Evolutionary conservation across 371 early-diverging fungal species (phyloP).

Genomic region (Spiromyces aspiralis): DNA sequence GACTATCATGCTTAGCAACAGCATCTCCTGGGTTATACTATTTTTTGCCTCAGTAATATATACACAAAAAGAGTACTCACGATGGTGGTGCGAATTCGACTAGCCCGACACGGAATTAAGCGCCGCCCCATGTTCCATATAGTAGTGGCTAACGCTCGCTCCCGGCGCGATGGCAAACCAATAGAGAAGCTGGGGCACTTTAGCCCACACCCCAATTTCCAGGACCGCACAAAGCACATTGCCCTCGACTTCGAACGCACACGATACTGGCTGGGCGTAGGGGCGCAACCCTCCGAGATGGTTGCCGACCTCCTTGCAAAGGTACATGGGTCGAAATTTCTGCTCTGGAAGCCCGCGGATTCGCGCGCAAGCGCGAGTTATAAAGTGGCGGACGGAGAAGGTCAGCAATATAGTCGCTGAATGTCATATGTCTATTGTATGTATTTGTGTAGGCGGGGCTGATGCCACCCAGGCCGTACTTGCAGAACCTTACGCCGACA

Average conservation of each 20-base stretch:
- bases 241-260: constrained; percentile 73
- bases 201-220: constrained; percentile 62
- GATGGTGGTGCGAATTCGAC: constrained; percentile 48
- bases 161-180: constrained; percentile 72
- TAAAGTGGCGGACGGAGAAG: no score
- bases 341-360: no score
- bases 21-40: no score
- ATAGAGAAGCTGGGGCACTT: constrained; percentile 86
- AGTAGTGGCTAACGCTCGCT: constrained; percentile 69
- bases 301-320: constrained; percentile 79
- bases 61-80: not conserved
- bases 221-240: constrained; percentile 58
- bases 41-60: no score
- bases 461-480: not conserved
- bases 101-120: constrained; percentile 75
- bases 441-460: not conserved
- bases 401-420: no score
- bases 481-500: not conserved
- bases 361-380: no score
- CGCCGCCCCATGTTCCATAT: constrained; percentile 89
- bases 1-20: no score
- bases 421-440: no score
- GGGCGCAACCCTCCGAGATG: constrained; percentile 81
- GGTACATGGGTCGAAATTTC: no score
- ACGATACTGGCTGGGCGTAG: constrained; percentile 92